A percentile compares a stretch with the other conserved stretches of the same genome.
These are phyloP conservation scores for Friedmanniomyces endolithicus DNA, from an alignment of 495 filamentous ascomycete species.

Conservation along the genomic window DNA sequence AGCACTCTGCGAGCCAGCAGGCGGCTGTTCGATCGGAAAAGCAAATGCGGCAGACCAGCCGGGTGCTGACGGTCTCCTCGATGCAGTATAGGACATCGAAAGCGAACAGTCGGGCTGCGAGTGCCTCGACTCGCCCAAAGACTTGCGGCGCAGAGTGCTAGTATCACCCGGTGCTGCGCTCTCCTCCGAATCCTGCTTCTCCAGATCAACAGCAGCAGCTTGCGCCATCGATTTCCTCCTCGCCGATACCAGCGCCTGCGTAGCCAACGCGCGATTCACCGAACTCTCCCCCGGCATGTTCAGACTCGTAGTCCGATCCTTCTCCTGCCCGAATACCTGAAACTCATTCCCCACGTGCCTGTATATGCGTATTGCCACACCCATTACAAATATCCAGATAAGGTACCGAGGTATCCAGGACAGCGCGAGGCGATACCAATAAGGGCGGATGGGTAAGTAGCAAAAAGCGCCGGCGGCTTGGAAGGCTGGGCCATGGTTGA, in stretches of 20 bases:
- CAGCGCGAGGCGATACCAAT: slow-evolving; percentile 53
- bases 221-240: neutral
- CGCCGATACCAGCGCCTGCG: neutral
- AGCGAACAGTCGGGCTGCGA: neutral
- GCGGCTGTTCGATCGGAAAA: neutral
- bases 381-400: slow-evolving; percentile 47
- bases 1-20: neutral
- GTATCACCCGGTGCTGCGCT: slow-evolving; percentile 6
- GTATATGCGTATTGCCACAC: slow-evolving; percentile 55
- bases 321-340: slow-evolving; percentile 17
- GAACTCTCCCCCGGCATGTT: slow-evolving; percentile 5
- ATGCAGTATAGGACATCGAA: neutral
- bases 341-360: slow-evolving; percentile 47
- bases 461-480: slow-evolving; percentile 52
- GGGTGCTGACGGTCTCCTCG: slow-evolving; percentile 2
- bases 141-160: neutral
- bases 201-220: neutral
- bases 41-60: slow-evolving; percentile 9
- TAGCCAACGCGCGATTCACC: neutral
- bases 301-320: slow-evolving; percentile 1
- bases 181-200: neutral
- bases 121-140: neutral
- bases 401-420: slow-evolving; percentile 63
- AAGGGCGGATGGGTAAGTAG: slow-evolving; percentile 46
- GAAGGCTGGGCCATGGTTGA: slow-evolving; percentile 42